Conservation (phyloP, 306 rosid genomes). For the Dryas alaskensis region DNA sequence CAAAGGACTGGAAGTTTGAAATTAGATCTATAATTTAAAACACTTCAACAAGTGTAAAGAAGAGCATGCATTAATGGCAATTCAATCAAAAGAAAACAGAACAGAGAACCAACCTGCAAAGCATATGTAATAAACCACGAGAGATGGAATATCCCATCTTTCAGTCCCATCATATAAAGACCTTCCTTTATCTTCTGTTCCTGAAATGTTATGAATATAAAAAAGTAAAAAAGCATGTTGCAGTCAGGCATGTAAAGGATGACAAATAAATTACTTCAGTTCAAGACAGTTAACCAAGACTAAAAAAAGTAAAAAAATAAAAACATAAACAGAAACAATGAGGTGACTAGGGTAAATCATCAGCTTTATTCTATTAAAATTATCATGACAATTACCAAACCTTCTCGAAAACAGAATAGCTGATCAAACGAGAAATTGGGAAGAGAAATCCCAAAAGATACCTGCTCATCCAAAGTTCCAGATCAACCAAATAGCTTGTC, state of each 20-base stretch:
- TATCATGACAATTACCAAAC: conserved; percentile 41
- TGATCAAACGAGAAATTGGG: conserved; percentile 87
- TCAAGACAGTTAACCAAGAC: conserved; percentile 7
- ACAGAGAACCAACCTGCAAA: conserved; percentile 60
- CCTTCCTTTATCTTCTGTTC: conserved; percentile 95
- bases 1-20: neutral
- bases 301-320: neutral
- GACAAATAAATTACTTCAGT: conserved; percentile 7
- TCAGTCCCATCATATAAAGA: conserved; percentile 97
- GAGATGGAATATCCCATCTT: conserved; percentile 82
- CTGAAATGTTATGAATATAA: conserved; percentile 41
- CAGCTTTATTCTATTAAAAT: conserved; percentile 22
- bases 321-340: neutral
- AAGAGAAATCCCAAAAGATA: conserved; percentile 93
- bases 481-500: conserved; percentile 23
- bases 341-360: conserved; percentile 18
- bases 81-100: conserved; percentile 11
- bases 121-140: conserved; percentile 94
- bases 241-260: conserved; percentile 24
- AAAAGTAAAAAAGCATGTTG: conserved; percentile 12
- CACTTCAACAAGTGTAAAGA: neutral
- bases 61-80: neutral
- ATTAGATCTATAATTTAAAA: neutral
- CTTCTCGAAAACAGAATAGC: conserved; percentile 89
- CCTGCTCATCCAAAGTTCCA: conserved; percentile 51